Evolutionary conservation across 2,329 filamentous ascomycete species (phyloP), one percentile per base, ranked within the genome.

Genomic region (Pseudocercospora ulei): DNA sequence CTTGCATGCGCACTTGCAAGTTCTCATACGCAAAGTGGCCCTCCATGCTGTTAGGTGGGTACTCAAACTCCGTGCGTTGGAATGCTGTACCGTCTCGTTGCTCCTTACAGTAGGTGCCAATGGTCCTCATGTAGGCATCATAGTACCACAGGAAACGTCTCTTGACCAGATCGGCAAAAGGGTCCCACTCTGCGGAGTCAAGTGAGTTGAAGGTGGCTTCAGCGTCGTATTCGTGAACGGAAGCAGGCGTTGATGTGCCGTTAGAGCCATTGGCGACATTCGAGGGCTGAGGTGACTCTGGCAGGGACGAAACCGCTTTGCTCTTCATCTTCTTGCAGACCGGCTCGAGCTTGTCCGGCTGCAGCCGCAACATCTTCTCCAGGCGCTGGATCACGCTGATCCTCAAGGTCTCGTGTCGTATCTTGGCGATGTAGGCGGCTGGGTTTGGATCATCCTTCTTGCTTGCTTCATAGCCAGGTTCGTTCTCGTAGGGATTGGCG

Each of bases 141-240:
- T 83, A 93, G 63, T 96, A 96, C 90, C 90, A 96, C 8, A 96
- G 67, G 57, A 96, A 95, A 1, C 87, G 77, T 23, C 82, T 78
- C 63, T 96, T 96, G 69, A 81, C 83, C 3, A 94, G 68, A 55
- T 96, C 88, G 50, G 78, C 80, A 65, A 96, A 96, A 0, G 86
- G 84, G 50, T 93, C 82, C 60, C 85, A 93, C 0, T 75, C 70
- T 1, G 74, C 58, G 2, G 41, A 17, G 9, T 56, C 55, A 4
- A 56, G 43, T 7, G 50, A 51, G 19, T 46, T 42, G 41, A 50
- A 57, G 1, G 52, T 48, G 4, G 54, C 55, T 35, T 55, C 53
- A n/a, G 55, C 56, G 36, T 70, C 65, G 35, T 65, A 68, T 39
- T 69, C 57, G 34, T 56, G 46, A 8, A 49, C 50, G 3, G 52